phyloP scores from a whole-genome alignment of 805 yeast species.

The Cyberlindnera amylophila region DNA sequence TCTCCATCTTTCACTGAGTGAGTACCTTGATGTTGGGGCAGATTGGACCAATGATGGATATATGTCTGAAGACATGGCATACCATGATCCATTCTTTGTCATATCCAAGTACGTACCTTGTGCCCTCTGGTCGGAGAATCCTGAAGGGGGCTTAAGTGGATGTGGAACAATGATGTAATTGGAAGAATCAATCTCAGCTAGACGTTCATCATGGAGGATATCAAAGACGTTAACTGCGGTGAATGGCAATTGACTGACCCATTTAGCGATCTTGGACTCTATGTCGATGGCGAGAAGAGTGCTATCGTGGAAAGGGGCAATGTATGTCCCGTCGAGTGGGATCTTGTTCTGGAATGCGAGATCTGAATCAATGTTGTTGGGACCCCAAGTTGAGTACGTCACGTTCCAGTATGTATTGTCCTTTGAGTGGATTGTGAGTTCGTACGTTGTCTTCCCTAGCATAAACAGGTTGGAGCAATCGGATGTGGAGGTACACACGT shows the following conservation, averaged over 20 bases:
- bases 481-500: slow-evolving; percentile 8
- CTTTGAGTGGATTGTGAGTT: slow-evolving; percentile 71
- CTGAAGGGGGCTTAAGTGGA: slow-evolving; percentile 44
- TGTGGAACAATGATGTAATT: slow-evolving; percentile 56
- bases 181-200: slow-evolving; percentile 28
- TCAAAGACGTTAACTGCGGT: slow-evolving; percentile 80
- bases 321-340: slow-evolving; percentile 69
- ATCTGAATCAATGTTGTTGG: slow-evolving; percentile 70
- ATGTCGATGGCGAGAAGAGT: slow-evolving; percentile 73
- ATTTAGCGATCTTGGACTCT: slow-evolving; percentile 64
- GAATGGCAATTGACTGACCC: slow-evolving; percentile 74
- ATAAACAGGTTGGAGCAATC: slow-evolving; percentile 40
- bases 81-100: slow-evolving; percentile 69
- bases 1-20: slow-evolving; percentile 40
- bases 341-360: slow-evolving; percentile 45
- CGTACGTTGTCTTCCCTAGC: slow-evolving; percentile 71
- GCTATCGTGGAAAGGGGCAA: slow-evolving; percentile 81
- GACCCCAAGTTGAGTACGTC: slow-evolving; percentile 86
- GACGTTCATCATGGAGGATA: slow-evolving; percentile 38
- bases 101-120: slow-evolving; percentile 64
- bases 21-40: slow-evolving; percentile 70
- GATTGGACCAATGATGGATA: slow-evolving; percentile 81
- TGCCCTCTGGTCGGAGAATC: slow-evolving; percentile 20
- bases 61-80: slow-evolving; percentile 71
- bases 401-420: slow-evolving; percentile 78